Base-by-base conservation (phyloP, 768 basidiomycete species). In the Pisolithus sp. region DNA sequence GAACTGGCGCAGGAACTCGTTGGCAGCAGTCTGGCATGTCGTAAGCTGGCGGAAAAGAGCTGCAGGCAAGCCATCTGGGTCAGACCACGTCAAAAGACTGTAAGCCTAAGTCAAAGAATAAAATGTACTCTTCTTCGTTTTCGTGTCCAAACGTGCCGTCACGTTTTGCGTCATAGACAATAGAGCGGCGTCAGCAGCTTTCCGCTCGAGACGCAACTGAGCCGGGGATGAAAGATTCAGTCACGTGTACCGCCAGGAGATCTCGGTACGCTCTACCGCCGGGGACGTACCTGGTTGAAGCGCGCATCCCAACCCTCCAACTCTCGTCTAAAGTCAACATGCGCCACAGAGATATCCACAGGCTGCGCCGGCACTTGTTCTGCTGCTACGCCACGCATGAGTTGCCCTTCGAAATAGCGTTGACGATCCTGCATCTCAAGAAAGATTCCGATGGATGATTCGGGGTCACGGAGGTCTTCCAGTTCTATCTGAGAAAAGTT, bases 1-100 rank as follows among this genome's bases (percentile, higher is more conserved):
- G 65, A 93, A 97, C 65, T 98, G 96, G 26, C 95, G 84, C 13
- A 99, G 75, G 66, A 98, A 96, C 64, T 99, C 96, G 61, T 92
- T 93, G 10, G 94, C 86, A 3, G 94, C 87, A 1, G 91, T 91
- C 62, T 96, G 93, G 61, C 89, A 92, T 0, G 88, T 88, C 17
- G 81, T 83, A 80, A 97, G 86, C 70, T 93, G 85, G 50, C 81
- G 76, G 59, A 90, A 83, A 37, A 95, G 72, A 2, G 75, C 76
- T 46, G 87, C 81, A 1, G 93, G 89, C 31, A 99, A 82, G 38
- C 89, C 85, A 54, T 80, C 92, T 95, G 53, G 18, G 24, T 21
- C 17, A 20, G 31, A 21, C 0, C 28, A 24, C 17, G 18, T 28
- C 17, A 28, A 20, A 52, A 17, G 38, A 24, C 34, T n/a, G 44